phyloP scores from a whole-genome alignment of 257 asterid genomes.

The Datura wrightii region DNA sequence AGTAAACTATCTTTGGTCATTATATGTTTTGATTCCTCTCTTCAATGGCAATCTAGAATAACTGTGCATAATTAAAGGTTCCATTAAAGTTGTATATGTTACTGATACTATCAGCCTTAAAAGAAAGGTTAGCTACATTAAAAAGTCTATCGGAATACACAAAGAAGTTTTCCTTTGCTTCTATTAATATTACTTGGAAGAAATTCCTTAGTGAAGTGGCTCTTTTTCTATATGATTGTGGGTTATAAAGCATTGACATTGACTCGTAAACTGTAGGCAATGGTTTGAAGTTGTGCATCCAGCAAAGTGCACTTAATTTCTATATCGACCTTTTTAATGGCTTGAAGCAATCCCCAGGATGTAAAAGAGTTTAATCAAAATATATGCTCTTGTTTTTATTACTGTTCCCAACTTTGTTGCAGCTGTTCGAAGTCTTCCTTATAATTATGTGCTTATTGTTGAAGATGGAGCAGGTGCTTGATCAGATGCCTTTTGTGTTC shows the following conservation, averaged over 20 bases:
- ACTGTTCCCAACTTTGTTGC: background rate
- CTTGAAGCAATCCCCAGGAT: background rate
- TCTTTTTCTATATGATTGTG: background rate
- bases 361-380: background rate
- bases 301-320: background rate
- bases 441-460: background rate
- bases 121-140: background rate
- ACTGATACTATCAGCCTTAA: background rate
- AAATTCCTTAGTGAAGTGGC: background rate
- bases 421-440: background rate
- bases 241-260: background rate
- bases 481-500: background rate
- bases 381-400: background rate
- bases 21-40: background rate
- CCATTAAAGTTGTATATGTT: background rate
- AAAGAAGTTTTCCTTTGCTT: background rate
- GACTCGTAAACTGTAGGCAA: background rate
- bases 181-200: background rate
- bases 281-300: slow-evolving; percentile 13
- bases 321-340: background rate
- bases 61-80: background rate
- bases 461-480: slow-evolving; percentile 6
- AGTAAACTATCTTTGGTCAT: background rate
- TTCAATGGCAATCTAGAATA: background rate
- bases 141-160: background rate